Conservation (phyloP, 2,329 filamentous ascomycete genomes). For the Bipolaris zeicola region DNA sequence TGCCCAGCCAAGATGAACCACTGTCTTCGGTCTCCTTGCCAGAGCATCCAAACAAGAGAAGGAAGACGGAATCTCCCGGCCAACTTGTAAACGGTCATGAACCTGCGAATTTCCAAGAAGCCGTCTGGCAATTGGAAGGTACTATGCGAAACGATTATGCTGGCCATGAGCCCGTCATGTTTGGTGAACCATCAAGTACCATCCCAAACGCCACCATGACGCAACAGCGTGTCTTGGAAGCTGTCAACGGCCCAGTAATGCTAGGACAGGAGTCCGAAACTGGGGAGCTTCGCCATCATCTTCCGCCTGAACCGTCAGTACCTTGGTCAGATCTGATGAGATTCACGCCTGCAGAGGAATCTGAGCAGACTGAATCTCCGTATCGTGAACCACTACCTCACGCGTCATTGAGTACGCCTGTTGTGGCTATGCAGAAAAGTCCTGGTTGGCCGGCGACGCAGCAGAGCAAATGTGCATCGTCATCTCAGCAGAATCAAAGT, state of each 20-base stretch:
- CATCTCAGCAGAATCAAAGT: constrained; percentile 7
- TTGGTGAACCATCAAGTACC: constrained; percentile 51
- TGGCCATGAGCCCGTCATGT: constrained; percentile 50
- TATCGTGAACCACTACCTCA: constrained; percentile 7
- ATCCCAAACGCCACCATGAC: constrained; percentile 50
- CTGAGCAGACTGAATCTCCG: constrained; percentile 18
- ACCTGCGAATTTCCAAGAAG: constrained; percentile 4
- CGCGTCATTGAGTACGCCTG: background rate
- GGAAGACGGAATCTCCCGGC: constrained; percentile 19
- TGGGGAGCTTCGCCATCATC: constrained; percentile 21
- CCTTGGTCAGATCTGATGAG: constrained; percentile 47
- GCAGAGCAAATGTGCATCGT: constrained; percentile 10
- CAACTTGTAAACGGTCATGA: background rate
- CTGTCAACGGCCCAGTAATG: constrained; percentile 35
- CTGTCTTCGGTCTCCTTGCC: constrained; percentile 27
- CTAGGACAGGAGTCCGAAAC: constrained; percentile 28
- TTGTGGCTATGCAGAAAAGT: background rate
- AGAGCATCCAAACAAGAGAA: constrained; percentile 31
- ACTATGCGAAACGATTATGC: constrained; percentile 46
- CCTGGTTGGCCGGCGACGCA: constrained; percentile 7
- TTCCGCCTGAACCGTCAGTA: constrained; percentile 37
- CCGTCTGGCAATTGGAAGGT: constrained; percentile 34
- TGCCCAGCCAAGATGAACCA: constrained; percentile 18
- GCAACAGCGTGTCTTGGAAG: constrained; percentile 49
- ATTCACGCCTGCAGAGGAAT: constrained; percentile 21